phyloP scores from a whole-genome alignment of 1,139 yeast genomes.

The Geotrichum klebahnii region DNA sequence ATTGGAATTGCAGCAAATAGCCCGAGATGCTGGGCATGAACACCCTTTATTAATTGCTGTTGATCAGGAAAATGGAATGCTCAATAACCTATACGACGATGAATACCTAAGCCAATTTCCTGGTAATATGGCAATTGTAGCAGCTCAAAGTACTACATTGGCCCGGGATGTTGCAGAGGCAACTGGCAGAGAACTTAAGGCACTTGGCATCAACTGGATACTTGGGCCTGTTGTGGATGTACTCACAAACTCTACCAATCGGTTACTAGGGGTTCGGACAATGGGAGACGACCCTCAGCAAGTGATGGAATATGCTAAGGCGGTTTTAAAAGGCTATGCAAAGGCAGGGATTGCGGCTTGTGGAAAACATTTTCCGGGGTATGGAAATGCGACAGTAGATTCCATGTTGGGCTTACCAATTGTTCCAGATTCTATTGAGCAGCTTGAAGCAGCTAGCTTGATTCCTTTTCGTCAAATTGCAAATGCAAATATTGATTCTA shows the following conservation, averaged over 20 bases:
- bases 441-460: constrained; percentile 50
- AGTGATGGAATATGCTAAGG: constrained; percentile 54
- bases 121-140: constrained; percentile 62
- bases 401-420: constrained; percentile 56
- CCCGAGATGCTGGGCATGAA: constrained; percentile 50
- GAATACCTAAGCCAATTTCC: constrained; percentile 57
- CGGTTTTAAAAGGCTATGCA: constrained; percentile 54
- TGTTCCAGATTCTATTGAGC: constrained; percentile 55
- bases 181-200: constrained; percentile 50
- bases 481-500: constrained; percentile 52
- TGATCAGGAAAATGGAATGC: constrained; percentile 50
- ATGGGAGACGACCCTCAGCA: constrained; percentile 61
- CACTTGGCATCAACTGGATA: constrained; percentile 55
- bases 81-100: constrained; percentile 55
- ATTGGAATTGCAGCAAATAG: constrained; percentile 54
- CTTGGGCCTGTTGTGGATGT: constrained; percentile 66
- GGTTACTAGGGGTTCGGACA: constrained; percentile 58
- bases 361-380: constrained; percentile 67
- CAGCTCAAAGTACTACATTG: constrained; percentile 50
- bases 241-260: constrained; percentile 54
- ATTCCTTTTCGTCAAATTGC: constrained; percentile 54
- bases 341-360: constrained; percentile 56
- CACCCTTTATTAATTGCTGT: constrained; percentile 48
- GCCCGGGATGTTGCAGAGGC: constrained; percentile 56
- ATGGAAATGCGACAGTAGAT: constrained; percentile 60